Evolutionary conservation across 148 eudicot species (phyloP).

Genomic region (Rhododendron griersonianum): DNA sequence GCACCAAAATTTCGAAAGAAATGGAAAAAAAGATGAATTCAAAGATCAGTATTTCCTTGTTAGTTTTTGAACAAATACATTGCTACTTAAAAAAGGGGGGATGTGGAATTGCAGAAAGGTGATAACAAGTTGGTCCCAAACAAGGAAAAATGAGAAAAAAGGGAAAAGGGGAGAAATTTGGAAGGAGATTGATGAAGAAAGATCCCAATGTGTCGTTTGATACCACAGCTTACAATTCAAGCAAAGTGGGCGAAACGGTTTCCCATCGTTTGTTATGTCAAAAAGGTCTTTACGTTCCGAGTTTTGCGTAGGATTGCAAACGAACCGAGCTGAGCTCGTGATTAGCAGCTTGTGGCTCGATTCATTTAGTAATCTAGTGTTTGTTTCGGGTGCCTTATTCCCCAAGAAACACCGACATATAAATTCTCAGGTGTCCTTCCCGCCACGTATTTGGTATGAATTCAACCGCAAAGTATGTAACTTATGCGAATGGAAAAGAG

Average conservation of each 20-base stretch:
- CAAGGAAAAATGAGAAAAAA: neutral
- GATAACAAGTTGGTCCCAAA: neutral
- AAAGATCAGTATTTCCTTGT: neutral
- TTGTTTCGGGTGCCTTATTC: too few species aligned
- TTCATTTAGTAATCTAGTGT: too few species aligned
- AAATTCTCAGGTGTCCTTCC: too few species aligned
- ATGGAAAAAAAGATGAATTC: neutral
- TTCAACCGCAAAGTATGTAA: too few species aligned
- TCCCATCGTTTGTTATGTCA: neutral
- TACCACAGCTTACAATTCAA: slow-evolving; percentile 14
- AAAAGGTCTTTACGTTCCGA: too few species aligned
- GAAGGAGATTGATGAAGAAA: neutral
- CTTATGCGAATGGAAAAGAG: neutral
- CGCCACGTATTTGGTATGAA: too few species aligned
- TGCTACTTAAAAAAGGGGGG: neutral
- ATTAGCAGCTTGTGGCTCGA: too few species aligned
- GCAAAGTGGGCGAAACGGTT: slow-evolving; percentile 15
- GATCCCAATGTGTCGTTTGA: neutral
- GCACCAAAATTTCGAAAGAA: neutral
- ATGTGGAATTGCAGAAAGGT: neutral
- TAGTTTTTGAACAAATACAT: neutral
- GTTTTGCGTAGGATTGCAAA: too few species aligned
- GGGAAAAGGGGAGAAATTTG: neutral
- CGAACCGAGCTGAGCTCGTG: too few species aligned
- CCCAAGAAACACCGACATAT: neutral